Percentiles rank a stretch among this genome's conserved stretches.
phyloP scores from a whole-genome alignment of 306 rosid species.

The Gastrolobium villosum region DNA sequence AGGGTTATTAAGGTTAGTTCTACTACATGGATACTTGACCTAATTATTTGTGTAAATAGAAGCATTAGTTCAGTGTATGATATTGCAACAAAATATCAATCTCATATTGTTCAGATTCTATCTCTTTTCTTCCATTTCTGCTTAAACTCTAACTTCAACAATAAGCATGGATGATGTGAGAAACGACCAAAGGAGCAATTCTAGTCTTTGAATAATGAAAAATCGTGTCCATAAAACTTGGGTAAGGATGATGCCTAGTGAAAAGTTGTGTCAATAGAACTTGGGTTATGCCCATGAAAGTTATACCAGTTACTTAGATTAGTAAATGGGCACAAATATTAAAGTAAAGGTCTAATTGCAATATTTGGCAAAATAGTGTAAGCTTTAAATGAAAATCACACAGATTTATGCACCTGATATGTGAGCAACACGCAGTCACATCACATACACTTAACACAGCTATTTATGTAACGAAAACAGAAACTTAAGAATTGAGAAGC shows the following conservation, averaged over 20 bases:
- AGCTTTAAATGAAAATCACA: neutral
- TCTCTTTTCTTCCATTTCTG: neutral
- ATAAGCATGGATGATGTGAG: slow-evolving; percentile 2
- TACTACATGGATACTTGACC: neutral
- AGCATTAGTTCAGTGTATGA: neutral
- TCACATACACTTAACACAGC: neutral
- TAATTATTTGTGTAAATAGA: neutral
- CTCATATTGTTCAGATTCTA: slow-evolving; percentile 3
- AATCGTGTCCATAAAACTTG: neutral
- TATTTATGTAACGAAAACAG: neutral
- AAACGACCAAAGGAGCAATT: neutral
- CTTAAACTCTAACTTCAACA: neutral
- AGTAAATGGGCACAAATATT: slow-evolving; percentile 1
- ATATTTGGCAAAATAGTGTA: neutral
- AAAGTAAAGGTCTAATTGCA: neutral
- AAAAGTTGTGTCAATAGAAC: neutral
- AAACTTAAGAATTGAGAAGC: slow-evolving; percentile 12
- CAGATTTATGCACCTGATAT: neutral
- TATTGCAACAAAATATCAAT: neutral
- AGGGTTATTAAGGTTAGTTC: neutral
- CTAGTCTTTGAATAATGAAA: slow-evolving; percentile 6
- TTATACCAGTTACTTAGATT: neutral
- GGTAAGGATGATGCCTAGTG: neutral
- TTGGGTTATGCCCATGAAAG: neutral
- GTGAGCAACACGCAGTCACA: slow-evolving; percentile 4